Base-by-base conservation (phyloP, 257 asterid species). In the Coffea eugenioides region DNA sequence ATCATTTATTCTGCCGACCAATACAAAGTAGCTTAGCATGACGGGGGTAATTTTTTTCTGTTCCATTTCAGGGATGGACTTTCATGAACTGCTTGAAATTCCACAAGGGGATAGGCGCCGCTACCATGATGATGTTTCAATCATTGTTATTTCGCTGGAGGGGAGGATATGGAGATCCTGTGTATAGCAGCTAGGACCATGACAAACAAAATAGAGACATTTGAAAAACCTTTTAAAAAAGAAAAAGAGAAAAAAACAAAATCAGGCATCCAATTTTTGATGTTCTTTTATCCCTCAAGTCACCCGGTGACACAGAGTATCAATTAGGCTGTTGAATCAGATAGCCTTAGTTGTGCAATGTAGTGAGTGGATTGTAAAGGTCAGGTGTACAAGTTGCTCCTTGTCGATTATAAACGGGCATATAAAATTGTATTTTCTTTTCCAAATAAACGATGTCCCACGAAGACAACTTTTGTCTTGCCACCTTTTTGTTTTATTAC, bases 121-220 rank as follows among this genome's bases (percentile, higher is more conserved):
- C 62, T 95, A 93, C 92, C 99, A 95, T 36, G 99, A 95, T 16
- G 98, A 95, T 49, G 98, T 95, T 59, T 93, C 99, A 27, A 90
- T 95, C n/a, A 95, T 95, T 43, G 99, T 95, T 67, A 93, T 95
- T 65, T 95, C 99, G 15, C 86, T 95, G 93, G 98, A 95, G 83
- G 99, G 99, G 57, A 91, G 99, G 80, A 95, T 95, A 83, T 95
- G 98, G 99, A 90, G 93, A 88, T 93, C 98, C 51, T 90, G 92
- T 89, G 97, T 93, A 87, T 95, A 88, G 81, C 65, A 88, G 81
- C 65, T 80, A 77, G 88, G 81, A 78, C 71, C 69, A 25, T 2
- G 57, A 20, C 21, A 76, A 81, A 80, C 73, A 68, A 80, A 82
- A 81, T 73, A 83, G 74, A 73, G 43, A 69, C 71, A 69, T 83